phyloP scores from a whole-genome alignment of 2,329 filamentous ascomycete species.

The Anisogramma anomala region DNA sequence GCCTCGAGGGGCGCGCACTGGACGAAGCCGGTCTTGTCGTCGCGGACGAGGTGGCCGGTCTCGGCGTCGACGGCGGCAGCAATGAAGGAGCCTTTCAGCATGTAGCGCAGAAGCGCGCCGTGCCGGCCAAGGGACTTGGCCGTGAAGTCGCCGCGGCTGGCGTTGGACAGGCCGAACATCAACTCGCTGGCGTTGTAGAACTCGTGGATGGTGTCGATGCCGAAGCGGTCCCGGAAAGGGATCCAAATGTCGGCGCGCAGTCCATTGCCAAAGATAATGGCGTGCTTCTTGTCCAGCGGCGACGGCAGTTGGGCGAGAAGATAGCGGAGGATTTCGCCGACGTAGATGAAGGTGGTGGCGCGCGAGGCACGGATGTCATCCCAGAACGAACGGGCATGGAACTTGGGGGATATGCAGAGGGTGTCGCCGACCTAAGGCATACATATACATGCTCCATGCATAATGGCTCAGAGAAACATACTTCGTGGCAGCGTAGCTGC shows the following conservation, averaged over 20 bases:
- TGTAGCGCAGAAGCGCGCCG: slow-evolving; percentile 45
- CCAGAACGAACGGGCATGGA: slow-evolving; percentile 63
- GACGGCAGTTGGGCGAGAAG: slow-evolving; percentile 55
- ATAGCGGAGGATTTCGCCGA: slow-evolving; percentile 67
- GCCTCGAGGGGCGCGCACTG: slow-evolving; percentile 49
- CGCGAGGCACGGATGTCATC: slow-evolving; percentile 54
- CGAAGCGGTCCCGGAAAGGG: slow-evolving; percentile 52
- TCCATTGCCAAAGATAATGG: slow-evolving; percentile 53
- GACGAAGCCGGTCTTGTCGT: slow-evolving; percentile 58
- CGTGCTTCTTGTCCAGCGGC: slow-evolving; percentile 48
- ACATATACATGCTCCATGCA: no score
- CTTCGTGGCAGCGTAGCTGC: no score
- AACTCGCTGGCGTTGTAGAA: slow-evolving; percentile 74
- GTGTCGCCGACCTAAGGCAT: slow-evolving; percentile 35
- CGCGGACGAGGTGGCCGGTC: slow-evolving; percentile 53
- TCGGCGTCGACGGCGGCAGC: slow-evolving; percentile 59
- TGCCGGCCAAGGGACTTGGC: slow-evolving; percentile 60
- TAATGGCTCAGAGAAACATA: no score
- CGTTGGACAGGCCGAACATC: slow-evolving; percentile 50
- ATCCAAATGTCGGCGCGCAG: slow-evolving; percentile 59
- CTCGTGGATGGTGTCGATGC: slow-evolving; percentile 51
- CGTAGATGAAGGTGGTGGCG: slow-evolving; percentile 64
- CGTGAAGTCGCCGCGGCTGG: slow-evolving; percentile 49
- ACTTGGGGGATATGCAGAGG: slow-evolving; percentile 52
- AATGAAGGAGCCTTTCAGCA: slow-evolving; percentile 43